A percentile compares a stretch with the other conserved stretches of the same genome.
These are phyloP conservation scores for Suhomyces pyralidae DNA, from an alignment of 805 yeast genomes.

Conservation along the genomic window DNA sequence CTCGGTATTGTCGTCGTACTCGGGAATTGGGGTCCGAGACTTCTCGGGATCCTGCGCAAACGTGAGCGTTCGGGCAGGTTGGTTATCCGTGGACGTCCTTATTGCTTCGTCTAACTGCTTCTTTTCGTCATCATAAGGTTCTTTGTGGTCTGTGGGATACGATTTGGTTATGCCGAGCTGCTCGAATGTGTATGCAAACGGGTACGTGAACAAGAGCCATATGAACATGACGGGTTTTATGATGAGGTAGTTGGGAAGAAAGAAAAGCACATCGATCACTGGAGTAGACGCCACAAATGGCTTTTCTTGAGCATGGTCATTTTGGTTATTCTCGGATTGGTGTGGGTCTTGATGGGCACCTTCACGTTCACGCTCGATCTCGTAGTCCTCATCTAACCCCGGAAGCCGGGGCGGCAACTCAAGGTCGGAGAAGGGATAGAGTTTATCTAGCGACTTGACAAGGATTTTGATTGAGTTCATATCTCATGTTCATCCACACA, in stretches of 20 bases:
- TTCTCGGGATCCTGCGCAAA: constrained; percentile 1
- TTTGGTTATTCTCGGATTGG: background rate
- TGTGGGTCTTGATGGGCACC: background rate
- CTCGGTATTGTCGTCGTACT: constrained; percentile 32
- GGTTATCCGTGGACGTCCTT: background rate
- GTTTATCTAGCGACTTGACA: constrained; percentile 30
- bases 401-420: constrained; percentile 8
- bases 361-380: background rate
- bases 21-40: constrained; percentile 2
- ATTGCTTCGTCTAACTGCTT: background rate
- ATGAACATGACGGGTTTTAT: constrained; percentile 49
- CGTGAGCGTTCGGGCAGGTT: background rate
- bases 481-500: background rate
- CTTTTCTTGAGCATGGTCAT: background rate
- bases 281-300: background rate
- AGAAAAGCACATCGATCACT: constrained; percentile 29
- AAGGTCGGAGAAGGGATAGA: constrained; percentile 16
- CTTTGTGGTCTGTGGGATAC: background rate
- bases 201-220: constrained; percentile 55
- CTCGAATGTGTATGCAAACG: constrained; percentile 44
- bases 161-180: constrained; percentile 11
- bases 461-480: constrained; percentile 37
- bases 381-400: constrained; percentile 7
- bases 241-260: constrained; percentile 49
- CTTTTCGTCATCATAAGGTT: background rate